Base-by-base conservation (phyloP, 148 eudicot genomes). In the Persicaria maculosa region DNA sequence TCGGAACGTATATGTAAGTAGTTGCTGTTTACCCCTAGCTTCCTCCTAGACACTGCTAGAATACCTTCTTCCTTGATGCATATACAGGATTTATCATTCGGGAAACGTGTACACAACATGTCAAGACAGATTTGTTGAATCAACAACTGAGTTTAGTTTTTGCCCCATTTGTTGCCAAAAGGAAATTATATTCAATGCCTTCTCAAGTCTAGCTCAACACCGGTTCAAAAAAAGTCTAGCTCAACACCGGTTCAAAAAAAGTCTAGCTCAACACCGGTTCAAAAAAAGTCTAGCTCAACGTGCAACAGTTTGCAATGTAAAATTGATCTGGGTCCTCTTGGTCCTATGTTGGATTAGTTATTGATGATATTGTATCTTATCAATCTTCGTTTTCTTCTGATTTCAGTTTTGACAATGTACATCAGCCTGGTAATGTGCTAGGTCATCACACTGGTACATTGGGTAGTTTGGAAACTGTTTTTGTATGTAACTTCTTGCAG, bases 121-220 rank as follows among this genome's bases (percentile, higher is more conserved):
- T 65, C 70, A 65, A 9, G 47, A 43, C 46, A 65, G 70, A 65
- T 65, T 65, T 65, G 70, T 65, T 65, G 47, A 36, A 43, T 15
- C 47, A 65, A 20, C 62, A 17, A 55, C 25, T 11, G 70, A 65
- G 70, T 65, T 20, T 65, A 65, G 70, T n/a, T 11, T 65, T 65
- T 65, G 46, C 43, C 43, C 70, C 10, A 65, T 43, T 25, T 65
- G 46, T 65, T 65, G 19, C 15, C 70, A 65, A 45, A 36, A 31
- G 46, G 70, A 65, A 31, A 65, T 43, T 65, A 40, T 40, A 65
- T 14, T 65, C 40, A 31, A 43, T 65, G 19, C 4, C 7, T 65
- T 59, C 25, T 59, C 25, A 36, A 15, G 9, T 40, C 31, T 11
- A 20, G 25, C 31, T 65, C 25, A 22, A 22, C 25, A 22, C 25